A percentile compares a stretch with the other conserved stretches of the same genome.
Conservation (phyloP, 2,329 filamentous ascomycete species). For the Trichothecium sympodiale region DNA sequence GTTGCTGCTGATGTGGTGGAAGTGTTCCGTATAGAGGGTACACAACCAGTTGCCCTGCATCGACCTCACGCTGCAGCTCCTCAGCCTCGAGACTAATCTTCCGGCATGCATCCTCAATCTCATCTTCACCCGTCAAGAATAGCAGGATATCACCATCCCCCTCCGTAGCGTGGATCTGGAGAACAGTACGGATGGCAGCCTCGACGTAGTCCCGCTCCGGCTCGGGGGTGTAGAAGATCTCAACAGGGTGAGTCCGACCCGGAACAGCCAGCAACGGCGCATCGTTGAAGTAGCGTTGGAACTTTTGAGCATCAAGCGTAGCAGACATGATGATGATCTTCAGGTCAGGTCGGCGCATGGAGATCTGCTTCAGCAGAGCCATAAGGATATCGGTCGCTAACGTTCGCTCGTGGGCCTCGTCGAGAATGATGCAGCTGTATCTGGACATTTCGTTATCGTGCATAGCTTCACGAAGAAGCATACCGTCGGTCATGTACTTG, state of each 20-base stretch:
- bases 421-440: slow-evolving; percentile 96
- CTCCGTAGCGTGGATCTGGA: slow-evolving; percentile 93
- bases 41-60: slow-evolving; percentile 78
- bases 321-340: slow-evolving; percentile 99
- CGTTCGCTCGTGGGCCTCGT: slow-evolving; percentile 96
- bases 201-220: slow-evolving; percentile 96
- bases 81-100: slow-evolving; percentile 88
- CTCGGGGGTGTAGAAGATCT: slow-evolving; percentile 97
- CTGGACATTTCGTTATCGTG: slow-evolving; percentile 84
- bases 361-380: slow-evolving; percentile 87
- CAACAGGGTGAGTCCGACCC: slow-evolving; percentile 88
- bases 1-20: slow-evolving; percentile 85
- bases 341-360: slow-evolving; percentile 70
- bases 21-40: slow-evolving; percentile 93
- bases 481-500: slow-evolving; percentile 99
- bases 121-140: slow-evolving; percentile 95
- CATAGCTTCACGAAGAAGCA: slow-evolving; percentile 93
- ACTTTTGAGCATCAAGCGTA: slow-evolving; percentile 94
- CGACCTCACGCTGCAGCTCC: slow-evolving; percentile 82
- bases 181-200: slow-evolving; percentile 82
- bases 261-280: slow-evolving; percentile 89
- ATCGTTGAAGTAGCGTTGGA: slow-evolving; percentile 93
- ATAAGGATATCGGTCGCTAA: slow-evolving; percentile 96
- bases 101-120: slow-evolving; percentile 91
- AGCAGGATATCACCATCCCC: slow-evolving; percentile 85